Conservation (phyloP, 169 alveolate species). For the Eimeria praecox region DNA sequence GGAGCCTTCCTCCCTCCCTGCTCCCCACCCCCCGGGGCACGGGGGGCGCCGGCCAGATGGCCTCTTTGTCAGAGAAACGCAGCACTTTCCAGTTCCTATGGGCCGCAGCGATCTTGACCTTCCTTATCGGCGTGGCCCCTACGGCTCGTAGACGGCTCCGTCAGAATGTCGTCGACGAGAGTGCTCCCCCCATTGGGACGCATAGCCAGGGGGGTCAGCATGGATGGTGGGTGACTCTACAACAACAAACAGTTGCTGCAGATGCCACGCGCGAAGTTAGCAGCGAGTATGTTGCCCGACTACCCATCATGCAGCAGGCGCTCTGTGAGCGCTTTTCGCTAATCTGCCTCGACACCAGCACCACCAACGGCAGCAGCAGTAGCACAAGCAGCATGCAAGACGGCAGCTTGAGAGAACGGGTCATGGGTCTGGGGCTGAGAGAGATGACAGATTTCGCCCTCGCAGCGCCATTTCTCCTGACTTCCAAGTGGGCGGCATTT, state of each 20-base stretch:
- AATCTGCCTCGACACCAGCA: conserved; percentile 23
- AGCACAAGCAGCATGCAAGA: not conserved
- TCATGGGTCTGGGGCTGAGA: not conserved
- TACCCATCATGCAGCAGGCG: not conserved
- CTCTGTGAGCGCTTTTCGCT: conserved; percentile 52
- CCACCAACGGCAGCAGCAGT: not conserved
- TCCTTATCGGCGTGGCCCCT: conserved; percentile 40
- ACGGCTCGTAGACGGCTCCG: conserved; percentile 62
- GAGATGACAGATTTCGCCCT: conserved; percentile 71
- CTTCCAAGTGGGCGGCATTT: conserved; percentile 33
- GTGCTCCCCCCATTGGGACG: not conserved
- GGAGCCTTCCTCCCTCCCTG: not conserved
- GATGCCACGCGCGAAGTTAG: conserved; percentile 41
- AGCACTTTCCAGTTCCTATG: conserved; percentile 20
- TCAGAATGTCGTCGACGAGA: not conserved
- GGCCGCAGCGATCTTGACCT: conserved; percentile 23
- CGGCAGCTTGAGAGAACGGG: conserved; percentile 13
- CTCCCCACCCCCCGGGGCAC: conserved; percentile 44
- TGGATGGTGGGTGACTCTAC: conserved; percentile 46
- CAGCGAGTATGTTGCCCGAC: conserved; percentile 42
- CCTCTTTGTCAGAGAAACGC: conserved; percentile 25
- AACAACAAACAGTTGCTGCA: conserved; percentile 43
- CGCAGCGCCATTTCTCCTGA: conserved; percentile 24
- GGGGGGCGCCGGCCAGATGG: conserved; percentile 52
- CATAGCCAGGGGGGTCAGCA: not conserved